These are phyloP conservation scores for Solanum lycopersicoides DNA, from an alignment of 257 asterid genomes.

Conservation along the genomic window DNA sequence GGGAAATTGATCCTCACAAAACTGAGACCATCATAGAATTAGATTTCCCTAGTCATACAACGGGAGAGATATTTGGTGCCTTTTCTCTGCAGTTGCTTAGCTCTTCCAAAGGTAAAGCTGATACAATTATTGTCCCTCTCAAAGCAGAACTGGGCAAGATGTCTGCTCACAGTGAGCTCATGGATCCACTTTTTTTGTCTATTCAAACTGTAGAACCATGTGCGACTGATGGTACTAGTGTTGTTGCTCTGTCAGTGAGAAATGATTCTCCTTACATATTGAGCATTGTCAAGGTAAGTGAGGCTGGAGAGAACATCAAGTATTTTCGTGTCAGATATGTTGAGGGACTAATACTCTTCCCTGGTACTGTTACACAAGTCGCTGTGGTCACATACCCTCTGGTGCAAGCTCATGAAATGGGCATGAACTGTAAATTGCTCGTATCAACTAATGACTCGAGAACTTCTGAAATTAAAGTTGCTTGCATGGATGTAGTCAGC, in stretches of 20 bases:
- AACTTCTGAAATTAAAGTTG: slow-evolving; percentile 37
- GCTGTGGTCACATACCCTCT: slow-evolving; percentile 36
- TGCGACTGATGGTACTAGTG: slow-evolving; percentile 20
- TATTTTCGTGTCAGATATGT: slow-evolving; percentile 37
- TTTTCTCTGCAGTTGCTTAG: slow-evolving; percentile 50
- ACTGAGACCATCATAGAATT: slow-evolving; percentile 52
- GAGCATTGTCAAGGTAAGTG: slow-evolving; percentile 36
- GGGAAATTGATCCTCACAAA: slow-evolving; percentile 62
- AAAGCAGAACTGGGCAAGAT: slow-evolving; percentile 43
- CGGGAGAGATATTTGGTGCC: slow-evolving; percentile 51
- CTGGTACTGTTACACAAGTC: slow-evolving; percentile 46
- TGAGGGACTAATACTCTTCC: slow-evolving; percentile 67
- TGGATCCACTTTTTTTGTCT: slow-evolving; percentile 24
- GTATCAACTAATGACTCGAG: slow-evolving; percentile 53
- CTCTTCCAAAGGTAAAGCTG: slow-evolving; percentile 37
- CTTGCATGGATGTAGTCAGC: slow-evolving; percentile 40
- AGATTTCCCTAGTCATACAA: slow-evolving; percentile 41
- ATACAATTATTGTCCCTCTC: slow-evolving; percentile 65
- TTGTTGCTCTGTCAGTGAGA: slow-evolving; percentile 37
- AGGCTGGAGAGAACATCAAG: slow-evolving; percentile 24
- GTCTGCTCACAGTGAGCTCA: slow-evolving; percentile 15
- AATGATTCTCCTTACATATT: slow-evolving; percentile 37
- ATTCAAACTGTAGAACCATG: slow-evolving; percentile 36
- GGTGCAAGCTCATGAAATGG: slow-evolving; percentile 10
- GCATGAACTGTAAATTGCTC: slow-evolving; percentile 39